These are phyloP conservation scores for Penicillium nordicum DNA, from an alignment of 2,329 filamentous ascomycete species.

Conservation along the genomic window DNA sequence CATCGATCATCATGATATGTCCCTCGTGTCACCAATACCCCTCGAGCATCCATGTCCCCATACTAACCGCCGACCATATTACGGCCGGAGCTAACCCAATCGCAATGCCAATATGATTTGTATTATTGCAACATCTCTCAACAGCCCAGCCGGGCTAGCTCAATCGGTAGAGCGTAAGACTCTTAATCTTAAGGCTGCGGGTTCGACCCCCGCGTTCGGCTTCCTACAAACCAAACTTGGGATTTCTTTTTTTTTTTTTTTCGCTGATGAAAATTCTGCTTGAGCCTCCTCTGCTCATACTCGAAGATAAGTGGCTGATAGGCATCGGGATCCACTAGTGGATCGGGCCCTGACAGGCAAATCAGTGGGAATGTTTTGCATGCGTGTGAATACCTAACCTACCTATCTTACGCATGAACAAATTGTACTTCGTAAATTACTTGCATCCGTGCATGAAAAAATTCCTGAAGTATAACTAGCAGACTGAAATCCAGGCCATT, in stretches of 20 bases:
- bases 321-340: slow-evolving; percentile 4
- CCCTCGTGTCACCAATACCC: not conserved
- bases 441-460: not conserved
- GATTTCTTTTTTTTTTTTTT: slow-evolving; percentile 26
- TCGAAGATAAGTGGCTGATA: slow-evolving; percentile 13
- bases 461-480: not conserved
- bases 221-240: slow-evolving; percentile 20
- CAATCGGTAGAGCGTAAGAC: slow-evolving; percentile 51
- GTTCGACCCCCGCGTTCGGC: slow-evolving; percentile 45
- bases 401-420: not conserved
- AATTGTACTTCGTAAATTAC: not conserved
- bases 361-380: not conserved
- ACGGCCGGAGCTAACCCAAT: slow-evolving; percentile 32
- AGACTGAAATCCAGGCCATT: not conserved
- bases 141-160: slow-evolving; percentile 43
- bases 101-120: not conserved
- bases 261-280: slow-evolving; percentile 2
- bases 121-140: slow-evolving; percentile 35
- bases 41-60: not conserved
- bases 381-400: too few species aligned
- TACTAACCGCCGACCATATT: not conserved
- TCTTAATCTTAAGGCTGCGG: slow-evolving; percentile 48
- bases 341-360: slow-evolving; percentile 7
- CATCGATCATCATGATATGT: too few species aligned
- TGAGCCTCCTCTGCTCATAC: not conserved